Conservation (phyloP, 768 basidiomycete genomes). For the Suillus hirtellus region DNA sequence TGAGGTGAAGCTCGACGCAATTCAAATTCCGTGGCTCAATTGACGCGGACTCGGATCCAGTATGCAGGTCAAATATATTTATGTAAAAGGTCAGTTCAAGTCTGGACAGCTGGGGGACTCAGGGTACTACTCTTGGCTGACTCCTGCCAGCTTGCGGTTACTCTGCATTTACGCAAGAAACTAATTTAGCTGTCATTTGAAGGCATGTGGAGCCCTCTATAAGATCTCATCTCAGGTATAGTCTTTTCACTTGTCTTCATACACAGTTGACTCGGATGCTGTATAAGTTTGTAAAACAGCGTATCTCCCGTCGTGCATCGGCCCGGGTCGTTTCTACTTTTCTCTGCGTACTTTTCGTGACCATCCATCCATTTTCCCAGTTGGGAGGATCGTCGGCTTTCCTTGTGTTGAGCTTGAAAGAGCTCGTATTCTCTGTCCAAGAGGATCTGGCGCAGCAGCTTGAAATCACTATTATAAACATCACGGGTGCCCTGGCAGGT, state of each 20-base stretch:
- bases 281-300: background rate
- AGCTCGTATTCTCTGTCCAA: constrained; percentile 48
- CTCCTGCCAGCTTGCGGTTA: background rate
- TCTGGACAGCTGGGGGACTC: no score
- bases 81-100: no score
- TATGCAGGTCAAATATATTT: no score
- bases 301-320: constrained; percentile 29
- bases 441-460: constrained; percentile 49
- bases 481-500: constrained; percentile 41
- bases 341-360: constrained; percentile 41
- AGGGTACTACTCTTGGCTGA: background rate
- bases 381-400: constrained; percentile 42
- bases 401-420: constrained; percentile 42
- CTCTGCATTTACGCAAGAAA: background rate
- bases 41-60: no score
- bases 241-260: background rate
- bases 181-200: background rate
- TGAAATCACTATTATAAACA: constrained; percentile 44
- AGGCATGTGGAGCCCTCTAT: background rate
- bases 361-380: constrained; percentile 39
- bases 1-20: no score
- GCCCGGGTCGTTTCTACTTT: constrained; percentile 47
- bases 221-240: background rate
- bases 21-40: no score
- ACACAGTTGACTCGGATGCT: background rate